Evolutionary conservation across 2,329 filamentous ascomycete genomes (phyloP).

Genomic region (Calonectria pteridis): DNA sequence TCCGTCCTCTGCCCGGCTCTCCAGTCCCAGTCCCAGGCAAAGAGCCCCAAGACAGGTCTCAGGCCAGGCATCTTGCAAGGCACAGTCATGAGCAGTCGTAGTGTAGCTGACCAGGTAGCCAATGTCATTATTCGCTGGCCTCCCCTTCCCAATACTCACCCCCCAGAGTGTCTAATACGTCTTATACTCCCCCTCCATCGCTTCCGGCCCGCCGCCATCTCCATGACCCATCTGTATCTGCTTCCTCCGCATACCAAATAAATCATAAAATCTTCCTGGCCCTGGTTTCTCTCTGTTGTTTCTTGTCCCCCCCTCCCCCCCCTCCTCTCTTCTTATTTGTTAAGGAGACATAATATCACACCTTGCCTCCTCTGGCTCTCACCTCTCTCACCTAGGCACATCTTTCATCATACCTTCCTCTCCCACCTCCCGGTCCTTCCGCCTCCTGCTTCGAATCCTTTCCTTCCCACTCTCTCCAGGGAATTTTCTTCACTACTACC

Average conservation of each 20-base stretch:
- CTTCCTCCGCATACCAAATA: not conserved
- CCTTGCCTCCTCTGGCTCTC: not conserved
- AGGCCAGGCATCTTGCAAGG: not conserved
- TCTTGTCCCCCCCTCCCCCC: too few relatives aligned
- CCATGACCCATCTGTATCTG: constrained; percentile 4
- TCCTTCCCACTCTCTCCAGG: not conserved
- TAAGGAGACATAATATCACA: not conserved
- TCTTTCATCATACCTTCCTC: not conserved
- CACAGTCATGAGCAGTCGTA: not conserved
- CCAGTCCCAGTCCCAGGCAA: not conserved
- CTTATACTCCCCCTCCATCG: not conserved
- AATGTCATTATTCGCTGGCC: not conserved
- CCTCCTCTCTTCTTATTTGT: constrained; percentile 2
- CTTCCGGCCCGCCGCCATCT: not conserved
- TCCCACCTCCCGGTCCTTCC: not conserved
- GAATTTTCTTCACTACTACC: not conserved
- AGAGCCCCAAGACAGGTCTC: not conserved
- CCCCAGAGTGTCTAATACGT: not conserved
- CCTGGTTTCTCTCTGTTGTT: not conserved
- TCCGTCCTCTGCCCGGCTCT: not conserved
- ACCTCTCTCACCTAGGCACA: not conserved
- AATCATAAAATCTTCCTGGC: not conserved
- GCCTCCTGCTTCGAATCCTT: not conserved
- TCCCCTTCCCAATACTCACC: not conserved
- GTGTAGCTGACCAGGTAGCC: not conserved